Conservation (phyloP, 2,329 filamentous ascomycete genomes). For the Fusarium torreyae region DNA sequence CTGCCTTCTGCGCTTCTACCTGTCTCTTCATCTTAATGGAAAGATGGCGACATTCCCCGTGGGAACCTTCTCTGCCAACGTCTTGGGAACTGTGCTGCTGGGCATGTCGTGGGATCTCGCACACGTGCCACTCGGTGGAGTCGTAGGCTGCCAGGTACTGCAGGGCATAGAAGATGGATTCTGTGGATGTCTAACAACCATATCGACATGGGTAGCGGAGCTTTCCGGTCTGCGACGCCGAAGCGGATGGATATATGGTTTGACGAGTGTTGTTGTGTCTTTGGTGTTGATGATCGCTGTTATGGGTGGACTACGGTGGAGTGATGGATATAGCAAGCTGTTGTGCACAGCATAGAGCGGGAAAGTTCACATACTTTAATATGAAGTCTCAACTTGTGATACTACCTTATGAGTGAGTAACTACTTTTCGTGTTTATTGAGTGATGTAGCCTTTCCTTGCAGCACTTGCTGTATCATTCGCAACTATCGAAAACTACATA, state of each 20-base stretch:
- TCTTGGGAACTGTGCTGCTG: slow-evolving; percentile 81
- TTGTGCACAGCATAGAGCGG: slow-evolving; percentile 31
- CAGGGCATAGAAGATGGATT: slow-evolving; percentile 78
- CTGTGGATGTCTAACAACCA: slow-evolving; percentile 76
- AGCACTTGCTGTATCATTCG: no score
- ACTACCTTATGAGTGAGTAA: no score
- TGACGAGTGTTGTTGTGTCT: slow-evolving; percentile 70
- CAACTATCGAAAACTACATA: no score
- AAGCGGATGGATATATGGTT: slow-evolving; percentile 78
- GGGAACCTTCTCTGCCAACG: slow-evolving; percentile 88
- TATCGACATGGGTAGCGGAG: slow-evolving; percentile 78
- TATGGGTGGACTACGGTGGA: slow-evolving; percentile 85
- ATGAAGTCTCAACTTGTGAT: background rate
- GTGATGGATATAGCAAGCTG: slow-evolving; percentile 64
- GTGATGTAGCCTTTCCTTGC: no score
- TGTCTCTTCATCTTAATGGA: slow-evolving; percentile 79
- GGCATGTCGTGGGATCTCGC: slow-evolving; percentile 86
- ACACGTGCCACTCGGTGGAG: slow-evolving; percentile 71
- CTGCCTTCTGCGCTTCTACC: slow-evolving; percentile 81
- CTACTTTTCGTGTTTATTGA: no score
- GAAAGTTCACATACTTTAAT: background rate
- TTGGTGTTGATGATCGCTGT: slow-evolving; percentile 75
- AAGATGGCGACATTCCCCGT: slow-evolving; percentile 79
- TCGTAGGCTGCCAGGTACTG: slow-evolving; percentile 77
- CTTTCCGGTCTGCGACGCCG: slow-evolving; percentile 66